Evolutionary conservation across 768 basidiomycete species (phyloP), one percentile per base, ranked within the genome.

Genomic region (Leucocoprinus birnbaumii): DNA sequence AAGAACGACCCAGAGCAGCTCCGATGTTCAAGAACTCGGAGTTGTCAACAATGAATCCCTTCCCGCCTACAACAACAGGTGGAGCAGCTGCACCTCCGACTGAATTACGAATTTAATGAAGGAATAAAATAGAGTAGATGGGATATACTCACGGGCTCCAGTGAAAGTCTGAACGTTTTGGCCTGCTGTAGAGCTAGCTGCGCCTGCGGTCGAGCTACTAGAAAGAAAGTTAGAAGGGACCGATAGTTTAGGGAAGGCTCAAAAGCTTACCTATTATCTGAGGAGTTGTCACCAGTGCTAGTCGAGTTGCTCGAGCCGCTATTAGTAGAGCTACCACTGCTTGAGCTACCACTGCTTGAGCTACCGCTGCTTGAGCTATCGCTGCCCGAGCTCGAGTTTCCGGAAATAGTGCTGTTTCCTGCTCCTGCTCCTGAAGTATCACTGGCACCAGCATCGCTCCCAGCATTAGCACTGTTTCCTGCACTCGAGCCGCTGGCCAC

Each of bases 1-100:
- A 85, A 1, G 80, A 80, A 26, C 83, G 78, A 19, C 77, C 78
- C 27, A 84, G 70, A 16, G 83, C 82, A 38, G 75, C 77, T 27
- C 65, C 65, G 13, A 69, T 37, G 62, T 80, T 79, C 27, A 80
- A 58, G 75, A 84, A 84, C 40, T 63, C 73, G 43, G 73, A 75
- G 50, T 69, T 70, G 11, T 69, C 66, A 48, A 82, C 80, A 6
- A 66, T 58, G 68, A 85, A 84, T 37, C 78, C 80, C 55, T 68
- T 65, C 24, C 76, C 80, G 37, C 79, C 79, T 51, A 63, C 57
- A 26, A 64, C 70, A 37, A 81, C 79, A 9, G 74, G 61, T 22
- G 80, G 80, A 11, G 81, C 72, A 49, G 66, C 35, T 27, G 64
- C 58, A 34, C 77, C 78, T 26, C 79, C 80, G 19, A 80, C 74